phyloP scores from a whole-genome alignment of 2,329 filamentous ascomycete genomes.

The Trichoderma citrinoviride region DNA sequence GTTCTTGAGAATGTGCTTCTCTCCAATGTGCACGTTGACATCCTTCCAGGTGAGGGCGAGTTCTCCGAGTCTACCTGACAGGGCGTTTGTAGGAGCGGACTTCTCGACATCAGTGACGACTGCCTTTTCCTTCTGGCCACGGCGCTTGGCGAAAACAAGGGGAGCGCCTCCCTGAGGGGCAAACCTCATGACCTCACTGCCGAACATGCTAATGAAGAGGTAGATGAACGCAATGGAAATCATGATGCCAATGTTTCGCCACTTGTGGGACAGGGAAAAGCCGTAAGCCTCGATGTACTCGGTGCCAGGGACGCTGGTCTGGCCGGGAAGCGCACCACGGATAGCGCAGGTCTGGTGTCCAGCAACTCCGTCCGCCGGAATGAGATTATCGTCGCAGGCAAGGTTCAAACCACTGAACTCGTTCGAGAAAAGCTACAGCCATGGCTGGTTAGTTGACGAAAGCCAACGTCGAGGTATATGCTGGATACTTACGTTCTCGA shows the following conservation, averaged over 20 bases:
- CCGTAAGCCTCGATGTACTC: conserved; percentile 48
- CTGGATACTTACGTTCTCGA: conserved; percentile 47
- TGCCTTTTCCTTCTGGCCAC: not conserved
- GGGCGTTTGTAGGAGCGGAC: conserved; percentile 33
- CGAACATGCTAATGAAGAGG: conserved; percentile 65
- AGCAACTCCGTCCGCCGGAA: conserved; percentile 23
- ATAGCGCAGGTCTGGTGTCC: conserved; percentile 53
- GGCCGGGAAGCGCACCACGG: conserved; percentile 50
- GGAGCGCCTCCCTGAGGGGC: conserved; percentile 29
- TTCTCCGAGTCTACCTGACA: no score
- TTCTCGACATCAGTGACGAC: conserved; percentile 42
- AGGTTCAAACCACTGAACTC: conserved; percentile 62
- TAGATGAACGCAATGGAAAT: conserved; percentile 67
- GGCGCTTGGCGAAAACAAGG: not conserved
- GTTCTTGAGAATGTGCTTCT: conserved; percentile 37
- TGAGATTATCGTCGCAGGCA: conserved; percentile 42
- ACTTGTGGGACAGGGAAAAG: conserved; percentile 55
- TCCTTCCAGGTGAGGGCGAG: conserved; percentile 67
- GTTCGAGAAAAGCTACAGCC: conserved; percentile 55
- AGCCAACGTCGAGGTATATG: no score
- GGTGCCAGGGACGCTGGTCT: conserved; percentile 52
- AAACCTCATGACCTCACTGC: conserved; percentile 65
- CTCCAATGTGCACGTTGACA: conserved; percentile 55
- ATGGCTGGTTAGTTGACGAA: no score
- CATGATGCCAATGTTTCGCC: conserved; percentile 61